Base-by-base conservation (phyloP, 345 rosid species). In the Gossypium rotundifolium region DNA sequence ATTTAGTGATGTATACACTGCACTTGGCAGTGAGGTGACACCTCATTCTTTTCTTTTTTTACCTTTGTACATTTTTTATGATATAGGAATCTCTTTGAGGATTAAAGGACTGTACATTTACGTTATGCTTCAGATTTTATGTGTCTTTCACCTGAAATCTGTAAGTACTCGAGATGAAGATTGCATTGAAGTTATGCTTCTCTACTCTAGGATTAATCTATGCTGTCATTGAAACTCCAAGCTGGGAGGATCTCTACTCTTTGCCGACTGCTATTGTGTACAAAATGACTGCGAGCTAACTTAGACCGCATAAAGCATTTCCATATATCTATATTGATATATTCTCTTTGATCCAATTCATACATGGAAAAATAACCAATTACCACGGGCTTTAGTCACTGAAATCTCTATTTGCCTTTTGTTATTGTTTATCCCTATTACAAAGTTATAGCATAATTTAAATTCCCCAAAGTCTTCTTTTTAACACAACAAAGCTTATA, bases 1-100 rank as follows among this genome's bases (percentile, higher is more conserved):
- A 87, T 95, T 95, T 81, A 93, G 99, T 83, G 99, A 95, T 84
- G 99, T 95, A 45, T 95, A 93, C 81, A 95, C 99, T 74, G 99
- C 99, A 74, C 94, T 93, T 81, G 99, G 99, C 46, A 93, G 99
- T 85, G 99, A 95, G 98, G 99, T 95, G 84, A 73, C 45, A 33
- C 22, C 74, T 51, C 11, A 9, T 78, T 18, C 65, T 23, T 73
- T 73, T 14, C 64, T 73, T n/a, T 7, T 66, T 66, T 11, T 48
- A 66, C 33, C 42, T 67, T 13, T 67, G 22, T 67, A 7, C 0
- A 8, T 54, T 17, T 27, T 18, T 49, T 27, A 12, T 57, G 2
- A 20, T n/a, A 42, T 42, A 48, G 22, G 40, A 27, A 67, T 23
- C 57, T 67, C 72, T 68, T 46, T 48, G 10, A 44, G 49, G 52